Evolutionary conservation across 2,329 filamentous ascomycete species (phyloP).

Genomic region (Colletotrichum eleusines): DNA sequence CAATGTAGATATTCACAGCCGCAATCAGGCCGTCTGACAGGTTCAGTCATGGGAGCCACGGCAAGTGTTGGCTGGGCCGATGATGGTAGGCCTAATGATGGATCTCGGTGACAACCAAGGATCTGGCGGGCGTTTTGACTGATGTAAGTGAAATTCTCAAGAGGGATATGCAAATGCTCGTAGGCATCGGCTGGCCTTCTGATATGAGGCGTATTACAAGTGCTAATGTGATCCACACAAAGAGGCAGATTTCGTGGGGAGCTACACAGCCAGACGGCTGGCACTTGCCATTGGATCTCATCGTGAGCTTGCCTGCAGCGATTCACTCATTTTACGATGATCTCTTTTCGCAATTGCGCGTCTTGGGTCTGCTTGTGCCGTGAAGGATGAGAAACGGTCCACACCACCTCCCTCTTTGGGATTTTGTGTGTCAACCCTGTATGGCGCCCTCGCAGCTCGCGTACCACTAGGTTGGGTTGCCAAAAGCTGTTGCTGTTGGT

Average conservation of each 20-base stretch:
- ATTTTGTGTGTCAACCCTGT: background rate
- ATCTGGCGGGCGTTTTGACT: background rate
- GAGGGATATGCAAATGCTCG: background rate
- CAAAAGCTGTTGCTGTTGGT: background rate
- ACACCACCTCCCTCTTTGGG: constrained; percentile 12
- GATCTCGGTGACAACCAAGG: background rate
- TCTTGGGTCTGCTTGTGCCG: background rate
- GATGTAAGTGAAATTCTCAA: background rate
- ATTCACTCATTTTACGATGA: background rate
- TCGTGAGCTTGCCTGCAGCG: constrained; percentile 11
- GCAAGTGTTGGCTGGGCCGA: background rate
- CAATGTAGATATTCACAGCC: constrained; percentile 35
- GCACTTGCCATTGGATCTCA: constrained; percentile 14
- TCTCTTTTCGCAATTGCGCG: constrained; percentile 27
- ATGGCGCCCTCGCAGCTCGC: constrained; percentile 3
- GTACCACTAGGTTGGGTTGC: constrained; percentile 15
- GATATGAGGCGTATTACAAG: background rate
- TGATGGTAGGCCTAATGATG: background rate
- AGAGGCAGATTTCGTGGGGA: constrained; percentile 6
- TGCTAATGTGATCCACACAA: constrained; percentile 7
- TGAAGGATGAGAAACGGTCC: constrained; percentile 11
- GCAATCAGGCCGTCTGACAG: constrained; percentile 17
- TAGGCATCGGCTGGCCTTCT: constrained; percentile 1
- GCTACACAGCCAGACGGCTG: constrained; percentile 20
- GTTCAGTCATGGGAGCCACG: background rate